Base-by-base conservation (phyloP, 768 basidiomycete species). In the Boletus sp. region DNA sequence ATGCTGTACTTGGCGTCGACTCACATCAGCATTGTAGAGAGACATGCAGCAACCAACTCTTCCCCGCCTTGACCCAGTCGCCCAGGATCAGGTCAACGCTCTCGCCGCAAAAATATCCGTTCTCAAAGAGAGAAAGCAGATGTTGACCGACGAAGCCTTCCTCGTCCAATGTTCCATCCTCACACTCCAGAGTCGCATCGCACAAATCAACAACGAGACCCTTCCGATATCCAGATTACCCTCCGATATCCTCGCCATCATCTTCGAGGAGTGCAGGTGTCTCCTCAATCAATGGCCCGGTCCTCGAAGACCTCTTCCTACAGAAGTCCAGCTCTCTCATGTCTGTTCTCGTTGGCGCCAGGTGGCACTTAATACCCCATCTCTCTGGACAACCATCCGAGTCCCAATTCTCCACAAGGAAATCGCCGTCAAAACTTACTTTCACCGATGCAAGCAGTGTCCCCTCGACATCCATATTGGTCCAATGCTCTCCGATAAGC, bases 341-440 rank as follows among this genome's bases (percentile, higher is more conserved):
- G 71, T 74, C n/a, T 67, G 66, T 34, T 51, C 61, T 32, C 61
- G 63, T 40, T 74, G 74, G 74, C 70, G 73, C 23, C 60, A 63
- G 46, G 64, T 74, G 5, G 68, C 74, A 19, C 66, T 75, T 39
- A 55, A 53, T 45, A 60, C 65, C 10, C 74, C 74, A 7, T 68
- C 70, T 25, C 55, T 75, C n/a, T 74, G 71, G 74, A 68, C 70
- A 10, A 55, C 64, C 33, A 71, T 73, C 48, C 67, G 67, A 46
- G 57, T 70, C 32, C 64, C 67, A n/a, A 64, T 70, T 33, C 64
- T 70, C 34, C 68, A 64, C 57, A 60, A 60, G 25, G 65, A 68
- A 13, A 48, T 49, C 39, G 64, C 68, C 32, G 55, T 74, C 40
- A 62, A 54, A 47, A 50, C 61, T 7, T 73, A 73, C 54, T 51